Evolutionary conservation across 2,329 filamentous ascomycete species (phyloP).

Genomic region (Thermoascus crustaceus): DNA sequence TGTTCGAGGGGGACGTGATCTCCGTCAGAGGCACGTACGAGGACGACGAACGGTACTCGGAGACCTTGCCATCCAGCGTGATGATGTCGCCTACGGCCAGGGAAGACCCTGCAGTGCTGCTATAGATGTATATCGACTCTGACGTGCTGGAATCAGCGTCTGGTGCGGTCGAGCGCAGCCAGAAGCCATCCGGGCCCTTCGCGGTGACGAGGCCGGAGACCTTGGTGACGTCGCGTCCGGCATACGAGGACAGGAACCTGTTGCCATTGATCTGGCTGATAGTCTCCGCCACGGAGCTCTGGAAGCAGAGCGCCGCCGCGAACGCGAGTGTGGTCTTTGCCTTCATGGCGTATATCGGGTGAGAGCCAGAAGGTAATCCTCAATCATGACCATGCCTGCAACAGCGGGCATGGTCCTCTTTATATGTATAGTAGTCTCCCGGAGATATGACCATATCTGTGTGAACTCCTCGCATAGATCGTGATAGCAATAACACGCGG

Average conservation of each 20-base stretch:
- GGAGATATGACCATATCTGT: too few relatives aligned
- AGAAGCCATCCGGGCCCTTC: slow-evolving; percentile 54
- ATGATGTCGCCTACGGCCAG: slow-evolving; percentile 57
- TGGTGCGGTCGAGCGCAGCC: slow-evolving; percentile 52
- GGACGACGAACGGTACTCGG: slow-evolving; percentile 50
- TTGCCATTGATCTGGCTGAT: slow-evolving; percentile 60
- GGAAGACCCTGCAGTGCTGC: slow-evolving; percentile 42
- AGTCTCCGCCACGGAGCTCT: slow-evolving; percentile 31
- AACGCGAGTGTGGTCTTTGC: slow-evolving; percentile 2
- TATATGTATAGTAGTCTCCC: too few relatives aligned
- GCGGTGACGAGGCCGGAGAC: slow-evolving; percentile 59
- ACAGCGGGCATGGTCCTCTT: too few relatives aligned
- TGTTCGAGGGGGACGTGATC: slow-evolving; percentile 48
- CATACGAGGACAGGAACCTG: slow-evolving; percentile 54
- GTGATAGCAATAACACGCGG: too few relatives aligned
- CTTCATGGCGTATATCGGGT: not conserved
- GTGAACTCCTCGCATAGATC: too few relatives aligned
- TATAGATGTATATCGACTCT: slow-evolving; percentile 59
- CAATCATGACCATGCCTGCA: too few relatives aligned
- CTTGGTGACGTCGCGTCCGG: slow-evolving; percentile 48
- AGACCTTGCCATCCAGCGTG: slow-evolving; percentile 51
- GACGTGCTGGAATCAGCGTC: slow-evolving; percentile 52
- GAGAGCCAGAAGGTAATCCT: not conserved
- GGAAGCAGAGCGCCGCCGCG: slow-evolving; percentile 5
- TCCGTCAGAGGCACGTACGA: slow-evolving; percentile 59